Percentiles rank a stretch among this genome's conserved stretches.
Conservation (phyloP, 805 yeast genomes). For the Lachancea fermentati region DNA sequence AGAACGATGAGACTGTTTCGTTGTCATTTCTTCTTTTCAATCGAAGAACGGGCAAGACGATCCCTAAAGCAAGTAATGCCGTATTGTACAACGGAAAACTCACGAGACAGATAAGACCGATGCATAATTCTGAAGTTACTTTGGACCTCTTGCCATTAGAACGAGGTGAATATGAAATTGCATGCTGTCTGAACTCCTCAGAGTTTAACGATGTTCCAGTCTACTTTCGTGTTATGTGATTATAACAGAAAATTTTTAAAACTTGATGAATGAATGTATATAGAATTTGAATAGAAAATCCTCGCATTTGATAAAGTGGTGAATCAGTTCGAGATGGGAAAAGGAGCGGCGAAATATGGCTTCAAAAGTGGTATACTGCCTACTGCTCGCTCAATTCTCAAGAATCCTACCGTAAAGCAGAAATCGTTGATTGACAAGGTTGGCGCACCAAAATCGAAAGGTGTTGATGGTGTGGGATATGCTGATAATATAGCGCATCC, state of each 20-base stretch:
- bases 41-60: conserved; percentile 18
- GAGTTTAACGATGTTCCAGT: conserved; percentile 7
- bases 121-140: conserved; percentile 40
- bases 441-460: conserved; percentile 41
- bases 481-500: conserved; percentile 71
- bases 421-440: conserved; percentile 34
- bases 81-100: conserved; percentile 68
- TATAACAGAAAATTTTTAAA: background rate
- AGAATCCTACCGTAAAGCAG: conserved; percentile 53
- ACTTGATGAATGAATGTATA: background rate
- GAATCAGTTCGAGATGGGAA: conserved; percentile 37
- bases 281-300: background rate
- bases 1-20: conserved; percentile 3
- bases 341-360: conserved; percentile 42
- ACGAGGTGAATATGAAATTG: conserved; percentile 80
- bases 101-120: conserved; percentile 38
- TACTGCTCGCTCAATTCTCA: conserved; percentile 66
- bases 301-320: background rate
- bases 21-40: conserved; percentile 20
- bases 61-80: conserved; percentile 42
- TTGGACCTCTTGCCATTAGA: conserved; percentile 58
- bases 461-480: conserved; percentile 47
- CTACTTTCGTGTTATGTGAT: conserved; percentile 8
- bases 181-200: conserved; percentile 26
- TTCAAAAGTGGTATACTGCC: conserved; percentile 81